Base-by-base conservation (phyloP, 2,329 filamentous ascomycete species). In the Purpureocillium takamizusanense region DNA sequence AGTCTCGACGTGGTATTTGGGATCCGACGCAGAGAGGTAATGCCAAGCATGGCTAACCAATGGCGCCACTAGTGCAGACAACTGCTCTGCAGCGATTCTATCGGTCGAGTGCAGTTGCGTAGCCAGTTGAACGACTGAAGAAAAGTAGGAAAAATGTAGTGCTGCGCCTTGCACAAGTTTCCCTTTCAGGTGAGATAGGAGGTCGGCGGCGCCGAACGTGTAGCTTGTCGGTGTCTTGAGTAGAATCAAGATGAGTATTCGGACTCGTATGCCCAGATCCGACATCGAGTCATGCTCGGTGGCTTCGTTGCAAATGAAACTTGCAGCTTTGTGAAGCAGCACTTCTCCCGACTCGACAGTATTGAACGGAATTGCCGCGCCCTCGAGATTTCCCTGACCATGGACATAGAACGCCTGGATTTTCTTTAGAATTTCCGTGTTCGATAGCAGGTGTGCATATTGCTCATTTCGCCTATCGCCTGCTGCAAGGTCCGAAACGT, bases 1-100 rank as follows among this genome's bases (percentile, higher is more conserved):
- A 14, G 88, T 82, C 63, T 98, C 94, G 25, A 98, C 89, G 53
- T 97, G 92, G 48, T 90, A 94, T 54, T 95, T 95, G 0, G 89
- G 88, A 45, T 82, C 81, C 11, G 80, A 72, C n/a, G 86, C 81
- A 1, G 87, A 85, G 30, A 98, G 63, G 51, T 86, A 87, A 5
- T 66, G 60, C 92, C 92, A 98, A 0, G 90, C 72, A 40, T 81
- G 74, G 2, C 69, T 68, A 13, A 92, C 79, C 16, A 97, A 64
- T 21, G 76, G 70, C 15, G 77, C 70, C 5, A 90, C 74, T 8
- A 94, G 62, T 39, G 65, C 70, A 39, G 70, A 81, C 36, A 82
- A 54, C 17, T 78, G 70, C n/a, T 60, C 51, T 5, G 57, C 47
- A 7, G 66, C 55, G 32, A 81, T 72, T 36, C 76, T 71, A 35